A percentile compares a stretch with the other conserved stretches of the same genome.
Evolutionary conservation across 2,329 filamentous ascomycete genomes (phyloP).

Genomic region (Verticillium longisporum): DNA sequence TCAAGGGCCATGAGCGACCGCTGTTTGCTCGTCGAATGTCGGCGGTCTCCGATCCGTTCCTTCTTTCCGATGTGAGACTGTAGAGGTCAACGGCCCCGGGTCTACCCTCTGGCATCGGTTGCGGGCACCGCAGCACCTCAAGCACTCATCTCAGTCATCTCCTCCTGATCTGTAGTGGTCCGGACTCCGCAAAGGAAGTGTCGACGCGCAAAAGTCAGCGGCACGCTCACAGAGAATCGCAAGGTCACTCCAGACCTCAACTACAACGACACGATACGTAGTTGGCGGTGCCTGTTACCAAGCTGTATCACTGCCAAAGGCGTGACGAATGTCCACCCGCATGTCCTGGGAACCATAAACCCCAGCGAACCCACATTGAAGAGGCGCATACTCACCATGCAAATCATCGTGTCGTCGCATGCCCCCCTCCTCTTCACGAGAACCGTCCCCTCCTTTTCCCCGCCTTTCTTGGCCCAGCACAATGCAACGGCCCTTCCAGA

Average conservation of each 20-base stretch:
- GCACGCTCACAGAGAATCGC: neutral
- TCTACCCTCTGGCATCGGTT: neutral
- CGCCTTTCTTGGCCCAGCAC: neutral
- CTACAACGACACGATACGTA: no score
- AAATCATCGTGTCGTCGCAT: neutral
- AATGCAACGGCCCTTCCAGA: neutral
- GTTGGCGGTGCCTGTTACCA: no score
- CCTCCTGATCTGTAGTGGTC: no score
- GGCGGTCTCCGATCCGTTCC: neutral
- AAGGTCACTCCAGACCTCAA: no score
- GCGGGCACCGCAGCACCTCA: neutral
- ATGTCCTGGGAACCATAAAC: neutral
- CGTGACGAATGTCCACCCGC: neutral
- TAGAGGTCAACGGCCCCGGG: neutral
- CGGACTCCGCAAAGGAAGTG: neutral
- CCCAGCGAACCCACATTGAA: neutral
- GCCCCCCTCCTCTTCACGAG: neutral
- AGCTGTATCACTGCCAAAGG: neutral
- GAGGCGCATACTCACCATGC: neutral
- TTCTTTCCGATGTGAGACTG: neutral
- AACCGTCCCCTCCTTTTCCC: neutral
- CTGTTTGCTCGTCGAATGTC: neutral
- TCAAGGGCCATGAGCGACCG: neutral
- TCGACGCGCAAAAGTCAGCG: neutral
- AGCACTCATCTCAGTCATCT: no score